A percentile compares a stretch with the other conserved stretches of the same genome.
Conservation (phyloP, 2,329 filamentous ascomycete genomes). For the Pseudogymnoascus destructans region DNA sequence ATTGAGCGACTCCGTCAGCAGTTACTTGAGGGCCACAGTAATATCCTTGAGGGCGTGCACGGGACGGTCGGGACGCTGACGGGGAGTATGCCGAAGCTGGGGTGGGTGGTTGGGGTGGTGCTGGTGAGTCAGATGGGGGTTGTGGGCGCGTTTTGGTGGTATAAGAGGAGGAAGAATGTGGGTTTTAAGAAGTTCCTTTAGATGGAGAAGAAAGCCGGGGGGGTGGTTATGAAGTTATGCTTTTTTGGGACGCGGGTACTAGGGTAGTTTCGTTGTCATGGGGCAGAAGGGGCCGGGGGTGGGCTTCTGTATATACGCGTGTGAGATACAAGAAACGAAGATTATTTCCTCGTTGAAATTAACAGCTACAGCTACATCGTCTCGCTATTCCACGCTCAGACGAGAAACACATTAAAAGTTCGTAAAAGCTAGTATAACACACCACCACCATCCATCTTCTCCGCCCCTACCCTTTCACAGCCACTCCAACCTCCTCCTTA, state of each 20-base stretch:
- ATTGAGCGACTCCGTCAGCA: constrained; percentile 6
- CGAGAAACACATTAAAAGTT: neutral
- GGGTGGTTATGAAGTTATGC: neutral
- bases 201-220: neutral
- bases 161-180: constrained; percentile 23
- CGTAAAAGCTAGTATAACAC: neutral
- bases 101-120: constrained; percentile 17
- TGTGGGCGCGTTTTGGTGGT: constrained; percentile 20
- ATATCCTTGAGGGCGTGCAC: constrained; percentile 8
- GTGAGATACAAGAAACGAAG: neutral
- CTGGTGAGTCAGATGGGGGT: constrained; percentile 21
- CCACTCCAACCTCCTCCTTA: neutral
- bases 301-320: neutral
- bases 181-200: constrained; percentile 26
- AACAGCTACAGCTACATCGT: neutral
- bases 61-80: neutral
- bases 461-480: neutral
- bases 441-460: neutral
- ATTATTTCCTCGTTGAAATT: neutral
- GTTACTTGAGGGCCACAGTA: constrained; percentile 3
- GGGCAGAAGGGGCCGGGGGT: neutral
- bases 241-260: neutral
- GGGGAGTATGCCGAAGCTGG: neutral
- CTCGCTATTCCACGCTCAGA: neutral
- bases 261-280: neutral